Evolutionary conservation across 257 asterid genomes (phyloP).

Genomic region (Leptodermis oblonga): DNA sequence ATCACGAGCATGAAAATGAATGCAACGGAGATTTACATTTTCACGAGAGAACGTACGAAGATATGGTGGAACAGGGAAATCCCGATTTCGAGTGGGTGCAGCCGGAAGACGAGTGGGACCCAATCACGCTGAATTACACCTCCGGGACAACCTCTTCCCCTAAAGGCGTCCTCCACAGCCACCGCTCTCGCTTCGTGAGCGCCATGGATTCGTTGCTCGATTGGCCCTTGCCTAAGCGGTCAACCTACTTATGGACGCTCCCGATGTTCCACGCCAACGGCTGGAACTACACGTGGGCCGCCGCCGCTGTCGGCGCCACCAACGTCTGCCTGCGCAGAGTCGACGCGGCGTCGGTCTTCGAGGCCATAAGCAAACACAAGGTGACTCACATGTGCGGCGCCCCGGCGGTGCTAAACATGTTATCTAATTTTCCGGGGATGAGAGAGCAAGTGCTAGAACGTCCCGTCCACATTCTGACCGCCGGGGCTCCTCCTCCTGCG

Average conservation of each 20-base stretch:
- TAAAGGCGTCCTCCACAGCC: conserved; percentile 76
- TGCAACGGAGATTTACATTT: neutral
- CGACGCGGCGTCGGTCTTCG: conserved; percentile 40
- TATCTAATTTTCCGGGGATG: conserved; percentile 28
- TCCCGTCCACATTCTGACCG: conserved; percentile 53
- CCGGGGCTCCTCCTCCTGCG: conserved; percentile 82
- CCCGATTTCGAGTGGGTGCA: conserved; percentile 51
- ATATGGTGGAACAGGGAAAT: conserved; percentile 31
- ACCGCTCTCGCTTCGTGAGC: conserved; percentile 50
- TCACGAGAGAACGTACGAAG: conserved; percentile 7
- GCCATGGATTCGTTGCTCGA: conserved; percentile 49
- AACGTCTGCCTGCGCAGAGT: conserved; percentile 64
- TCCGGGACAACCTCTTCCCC: conserved; percentile 88
- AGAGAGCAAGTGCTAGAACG: conserved; percentile 16
- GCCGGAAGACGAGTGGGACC: conserved; percentile 54
- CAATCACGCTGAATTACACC: conserved; percentile 61
- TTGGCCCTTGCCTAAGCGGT: conserved; percentile 62
- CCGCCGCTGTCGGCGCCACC: conserved; percentile 67
- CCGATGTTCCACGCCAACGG: conserved; percentile 97
- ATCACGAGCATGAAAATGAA: neutral
- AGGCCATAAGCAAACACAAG: conserved; percentile 31
- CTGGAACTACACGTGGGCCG: conserved; percentile 83
- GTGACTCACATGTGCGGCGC: conserved; percentile 94
- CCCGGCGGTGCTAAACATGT: conserved; percentile 72
- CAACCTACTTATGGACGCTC: conserved; percentile 76